Conservation (phyloP, 2,329 filamentous ascomycete genomes). For the Penicillium sclerotigenum region DNA sequence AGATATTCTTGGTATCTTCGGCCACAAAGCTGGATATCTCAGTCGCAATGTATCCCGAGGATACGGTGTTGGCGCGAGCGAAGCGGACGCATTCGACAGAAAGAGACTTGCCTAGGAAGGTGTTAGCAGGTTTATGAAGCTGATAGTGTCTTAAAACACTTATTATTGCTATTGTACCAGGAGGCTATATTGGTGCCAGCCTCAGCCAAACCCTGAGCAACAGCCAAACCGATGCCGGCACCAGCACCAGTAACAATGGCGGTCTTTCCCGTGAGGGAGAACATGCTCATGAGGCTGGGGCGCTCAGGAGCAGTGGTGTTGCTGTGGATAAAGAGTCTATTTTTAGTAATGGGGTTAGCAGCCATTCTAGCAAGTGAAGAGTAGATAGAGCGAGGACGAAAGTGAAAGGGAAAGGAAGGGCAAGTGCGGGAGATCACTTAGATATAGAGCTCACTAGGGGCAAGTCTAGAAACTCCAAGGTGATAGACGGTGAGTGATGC, state of each 20-base stretch:
- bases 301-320: constrained; percentile 50
- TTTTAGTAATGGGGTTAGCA: constrained; percentile 34
- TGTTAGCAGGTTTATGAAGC: constrained; percentile 9
- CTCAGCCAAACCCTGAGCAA: constrained; percentile 65
- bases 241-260: constrained; percentile 69
- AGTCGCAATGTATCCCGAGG: constrained; percentile 72
- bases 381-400: neutral
- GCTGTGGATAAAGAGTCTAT: constrained; percentile 56
- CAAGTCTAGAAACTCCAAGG: neutral
- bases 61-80: constrained; percentile 68
- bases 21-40: constrained; percentile 67
- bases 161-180: constrained; percentile 69
- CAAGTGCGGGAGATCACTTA: constrained; percentile 4
- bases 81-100: constrained; percentile 76
- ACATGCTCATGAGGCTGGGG: constrained; percentile 59
- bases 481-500: constrained; percentile 11
- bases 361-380: constrained; percentile 28
- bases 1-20: constrained; percentile 65
- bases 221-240: constrained; percentile 64
- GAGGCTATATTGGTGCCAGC: constrained; percentile 69
- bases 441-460: constrained; percentile 14
- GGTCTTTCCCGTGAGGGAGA: constrained; percentile 67
- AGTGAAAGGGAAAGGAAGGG: neutral
- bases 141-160: constrained; percentile 55
- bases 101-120: constrained; percentile 58